Percentiles rank a stretch among this genome's conserved stretches.
Evolutionary conservation across 768 basidiomycete genomes (phyloP).

Genomic region (Boletus eberwhitei): DNA sequence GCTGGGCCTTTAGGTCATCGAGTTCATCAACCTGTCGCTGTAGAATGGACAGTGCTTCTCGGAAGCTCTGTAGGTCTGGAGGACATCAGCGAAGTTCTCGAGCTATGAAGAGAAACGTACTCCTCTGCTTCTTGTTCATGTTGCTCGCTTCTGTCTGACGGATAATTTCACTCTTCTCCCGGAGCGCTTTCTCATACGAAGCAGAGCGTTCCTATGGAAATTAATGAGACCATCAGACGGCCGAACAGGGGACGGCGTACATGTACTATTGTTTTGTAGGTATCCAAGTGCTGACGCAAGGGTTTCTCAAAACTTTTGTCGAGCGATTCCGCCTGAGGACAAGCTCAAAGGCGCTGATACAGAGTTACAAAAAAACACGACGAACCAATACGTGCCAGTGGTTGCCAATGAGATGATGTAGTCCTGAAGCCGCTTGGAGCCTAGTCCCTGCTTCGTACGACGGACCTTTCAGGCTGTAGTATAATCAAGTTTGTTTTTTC

Average conservation of each 20-base stretch:
- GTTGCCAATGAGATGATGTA: slow-evolving; percentile 90
- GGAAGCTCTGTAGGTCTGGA: slow-evolving; percentile 84
- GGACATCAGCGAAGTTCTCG: slow-evolving; percentile 6
- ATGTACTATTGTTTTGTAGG: slow-evolving; percentile 69
- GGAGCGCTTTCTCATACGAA: slow-evolving; percentile 76
- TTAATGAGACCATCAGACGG: neutral
- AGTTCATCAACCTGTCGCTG: slow-evolving; percentile 91
- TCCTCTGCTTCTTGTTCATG: slow-evolving; percentile 82
- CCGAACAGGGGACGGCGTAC: slow-evolving; percentile 38
- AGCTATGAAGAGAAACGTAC: slow-evolving; percentile 43
- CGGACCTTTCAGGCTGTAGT: slow-evolving; percentile 67
- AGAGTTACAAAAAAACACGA: slow-evolving; percentile 16
- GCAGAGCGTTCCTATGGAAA: slow-evolving; percentile 71
- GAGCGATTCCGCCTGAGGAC: slow-evolving; percentile 69
- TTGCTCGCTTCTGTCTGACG: slow-evolving; percentile 81
- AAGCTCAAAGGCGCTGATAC: slow-evolving; percentile 2
- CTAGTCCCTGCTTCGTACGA: slow-evolving; percentile 77
- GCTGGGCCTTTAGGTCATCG: slow-evolving; percentile 77
- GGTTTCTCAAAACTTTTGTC: slow-evolving; percentile 90
- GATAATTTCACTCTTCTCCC: slow-evolving; percentile 82
- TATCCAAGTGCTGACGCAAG: slow-evolving; percentile 77
- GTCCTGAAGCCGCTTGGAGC: slow-evolving; percentile 80
- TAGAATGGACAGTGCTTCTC: slow-evolving; percentile 74
- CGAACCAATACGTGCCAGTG: slow-evolving; percentile 88
- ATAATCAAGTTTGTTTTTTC: neutral